phyloP scores from a whole-genome alignment of 768 basidiomycete species.

The Suillus tomentosus region DNA sequence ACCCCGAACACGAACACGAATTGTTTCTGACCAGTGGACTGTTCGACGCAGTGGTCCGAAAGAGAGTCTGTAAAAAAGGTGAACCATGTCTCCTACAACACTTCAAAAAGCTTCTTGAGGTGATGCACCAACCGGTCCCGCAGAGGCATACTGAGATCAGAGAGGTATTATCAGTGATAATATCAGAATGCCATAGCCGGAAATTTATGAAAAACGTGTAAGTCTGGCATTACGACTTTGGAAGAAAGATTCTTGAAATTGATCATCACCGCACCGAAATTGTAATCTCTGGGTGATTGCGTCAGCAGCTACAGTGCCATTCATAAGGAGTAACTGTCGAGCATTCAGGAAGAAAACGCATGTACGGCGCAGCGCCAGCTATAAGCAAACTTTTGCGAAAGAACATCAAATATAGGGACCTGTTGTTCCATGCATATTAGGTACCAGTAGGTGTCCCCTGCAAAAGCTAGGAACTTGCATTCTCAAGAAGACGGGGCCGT shows the following conservation, averaged over 20 bases:
- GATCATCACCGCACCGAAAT: no score
- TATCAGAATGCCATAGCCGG: background rate
- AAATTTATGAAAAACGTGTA: no score
- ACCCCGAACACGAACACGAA: conserved; percentile 35
- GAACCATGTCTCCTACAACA: conserved; percentile 32
- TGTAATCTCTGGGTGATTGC: background rate
- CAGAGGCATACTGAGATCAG: conserved; percentile 33
- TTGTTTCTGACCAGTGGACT: conserved; percentile 36
- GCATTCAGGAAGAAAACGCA: background rate
- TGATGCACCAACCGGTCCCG: conserved; percentile 39
- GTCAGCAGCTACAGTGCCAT: no score
- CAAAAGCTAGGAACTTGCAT: background rate
- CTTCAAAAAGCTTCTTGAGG: conserved; percentile 31
- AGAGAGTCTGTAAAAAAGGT: background rate
- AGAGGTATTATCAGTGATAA: background rate
- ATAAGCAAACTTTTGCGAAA: background rate
- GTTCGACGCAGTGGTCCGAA: conserved; percentile 15
- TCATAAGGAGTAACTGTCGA: background rate
- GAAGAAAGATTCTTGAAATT: no score
- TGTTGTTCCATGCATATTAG: background rate
- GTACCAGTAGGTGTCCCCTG: background rate
- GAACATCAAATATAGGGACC: background rate
- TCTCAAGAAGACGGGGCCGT: background rate
- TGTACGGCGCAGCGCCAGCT: background rate
- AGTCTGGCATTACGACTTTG: no score